Base-by-base conservation (phyloP, 208 protist species). In the Trypanosoma avium region DNA sequence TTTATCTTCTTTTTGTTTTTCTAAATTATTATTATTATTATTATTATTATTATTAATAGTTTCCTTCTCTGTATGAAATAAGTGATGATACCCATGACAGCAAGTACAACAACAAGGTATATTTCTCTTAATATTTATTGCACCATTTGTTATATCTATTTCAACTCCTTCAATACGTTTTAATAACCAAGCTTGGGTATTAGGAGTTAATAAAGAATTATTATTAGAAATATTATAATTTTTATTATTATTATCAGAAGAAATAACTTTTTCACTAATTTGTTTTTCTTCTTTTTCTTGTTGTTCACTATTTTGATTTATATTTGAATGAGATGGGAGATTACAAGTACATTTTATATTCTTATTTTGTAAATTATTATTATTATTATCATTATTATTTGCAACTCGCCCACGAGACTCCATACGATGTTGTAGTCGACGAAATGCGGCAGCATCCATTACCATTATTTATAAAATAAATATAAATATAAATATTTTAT, bases 381-480 rank as follows among this genome's bases (percentile, higher is more conserved):
- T n/a, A n/a, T 24, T 54, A 29, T 32, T 40, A 0, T 7, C 1
- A 15, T 35, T 50, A 35, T 42, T 59, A 22, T 43, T 48, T 8
- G 74, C 72, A 2, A 70, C 65, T 22, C 74, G 60, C 2, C 77
- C 76, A 21, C 81, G 69, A 6, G 70, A 68, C 56, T 86, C 76
- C 85, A 92, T 92, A 55, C 85, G 85, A 64, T 81, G 77, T 54
- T 92, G 85, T 53, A 92, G 67, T 42, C 85, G 79, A 35, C 72
- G 57, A 54, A 66, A 81, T 30, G 50, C 77, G 48, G 64, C 63
- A 4, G 49, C 66, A 62, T 75, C 58, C 58, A 70, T 72, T 3
- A 22, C 6, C 2, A 32, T 9, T 10, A 17, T 12, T 0, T 19
- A 8, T 22, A 36, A 46, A 43, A 49, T 46, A 54, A 70, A 24